Evolutionary conservation across 495 filamentous ascomycete species (phyloP), one percentile per base, ranked within the genome.

Genomic region (Aspergillus coremiiformis): DNA sequence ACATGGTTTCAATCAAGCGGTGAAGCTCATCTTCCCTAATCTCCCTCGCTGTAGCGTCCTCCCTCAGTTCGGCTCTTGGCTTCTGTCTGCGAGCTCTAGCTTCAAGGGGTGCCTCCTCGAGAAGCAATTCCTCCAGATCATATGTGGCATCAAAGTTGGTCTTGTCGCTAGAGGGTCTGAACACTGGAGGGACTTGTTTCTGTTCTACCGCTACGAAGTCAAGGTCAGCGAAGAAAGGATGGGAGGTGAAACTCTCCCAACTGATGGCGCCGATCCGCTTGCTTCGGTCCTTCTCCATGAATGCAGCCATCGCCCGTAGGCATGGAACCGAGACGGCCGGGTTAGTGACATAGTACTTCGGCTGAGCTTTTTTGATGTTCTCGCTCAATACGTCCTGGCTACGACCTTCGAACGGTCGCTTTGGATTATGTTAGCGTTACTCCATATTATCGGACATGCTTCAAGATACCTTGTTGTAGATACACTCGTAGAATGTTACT

Each of bases 111-210:
- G 93, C 94, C 66, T 98, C 93, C 69, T 98, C 94, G 43, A 98
- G 70, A 20, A 98, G 69, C 23, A 98, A 69, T 66, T 98, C 93
- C 64, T 98, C 93, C 48, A 98, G 68, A 69, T 98, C 93, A 63
- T 98, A 98, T 1, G 93, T 98, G 4, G 93, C 93, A 69, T 98
- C 93, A 55, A 98, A 98, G 67, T 98, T 98, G 5, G 94, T 96
- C 78, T 98, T 98, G 45, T 98, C 93, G 44, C 88, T 87, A 0
- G 91, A 95, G 5, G 93, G 93, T 20, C 81, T 76, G 71, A 98
- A 98, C 0, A 97, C 82, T 0, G 93, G 92, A 44, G 92, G 84
- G 51, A 96, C 82, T 65, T 95, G 85, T 64, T 96, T 98, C 46
- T 84, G 74, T 65, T 94, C 89, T 29, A 98, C 69, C 2, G 85